These are phyloP conservation scores for Globisporangium splendens DNA, from an alignment of 352 stramenopile species.

Conservation along the genomic window DNA sequence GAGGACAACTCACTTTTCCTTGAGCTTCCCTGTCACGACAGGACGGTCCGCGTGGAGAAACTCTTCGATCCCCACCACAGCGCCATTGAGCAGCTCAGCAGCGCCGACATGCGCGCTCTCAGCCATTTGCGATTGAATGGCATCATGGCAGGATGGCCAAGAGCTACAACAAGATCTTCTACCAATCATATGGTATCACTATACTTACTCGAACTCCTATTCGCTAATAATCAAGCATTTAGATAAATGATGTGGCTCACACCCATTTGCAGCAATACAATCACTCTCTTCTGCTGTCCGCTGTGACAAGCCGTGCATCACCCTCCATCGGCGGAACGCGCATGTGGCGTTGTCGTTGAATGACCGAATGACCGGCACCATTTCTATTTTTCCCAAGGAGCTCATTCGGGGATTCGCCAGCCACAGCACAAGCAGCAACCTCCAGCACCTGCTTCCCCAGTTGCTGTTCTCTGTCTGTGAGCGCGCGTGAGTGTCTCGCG, in stretches of 20 bases:
- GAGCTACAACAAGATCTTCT: neutral
- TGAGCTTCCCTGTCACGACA: constrained; percentile 32
- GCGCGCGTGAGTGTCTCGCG: too few species aligned
- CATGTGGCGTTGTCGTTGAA: constrained; percentile 1
- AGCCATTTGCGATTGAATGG: neutral
- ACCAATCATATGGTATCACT: neutral
- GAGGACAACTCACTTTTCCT: constrained; percentile 33
- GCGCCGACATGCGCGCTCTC: neutral
- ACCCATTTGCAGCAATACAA: neutral
- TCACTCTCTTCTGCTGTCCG: neutral
- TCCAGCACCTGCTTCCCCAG: neutral
- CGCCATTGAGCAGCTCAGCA: constrained; percentile 2
- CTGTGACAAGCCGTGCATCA: neutral
- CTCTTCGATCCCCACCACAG: constrained; percentile 43
- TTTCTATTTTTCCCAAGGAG: neutral
- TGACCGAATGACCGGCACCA: neutral
- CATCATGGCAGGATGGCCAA: too few species aligned
- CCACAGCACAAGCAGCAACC: neutral
- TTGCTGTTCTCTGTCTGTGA: neutral
- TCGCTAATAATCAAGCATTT: neutral
- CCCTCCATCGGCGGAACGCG: constrained; percentile 12
- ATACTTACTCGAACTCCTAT: neutral
- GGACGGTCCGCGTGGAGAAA: constrained; percentile 24
- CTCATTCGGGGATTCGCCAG: neutral
- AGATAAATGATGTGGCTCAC: neutral